These are phyloP conservation scores for Musa itinerans DNA, from an alignment of 176 grass and related monocot species.

Conservation along the genomic window DNA sequence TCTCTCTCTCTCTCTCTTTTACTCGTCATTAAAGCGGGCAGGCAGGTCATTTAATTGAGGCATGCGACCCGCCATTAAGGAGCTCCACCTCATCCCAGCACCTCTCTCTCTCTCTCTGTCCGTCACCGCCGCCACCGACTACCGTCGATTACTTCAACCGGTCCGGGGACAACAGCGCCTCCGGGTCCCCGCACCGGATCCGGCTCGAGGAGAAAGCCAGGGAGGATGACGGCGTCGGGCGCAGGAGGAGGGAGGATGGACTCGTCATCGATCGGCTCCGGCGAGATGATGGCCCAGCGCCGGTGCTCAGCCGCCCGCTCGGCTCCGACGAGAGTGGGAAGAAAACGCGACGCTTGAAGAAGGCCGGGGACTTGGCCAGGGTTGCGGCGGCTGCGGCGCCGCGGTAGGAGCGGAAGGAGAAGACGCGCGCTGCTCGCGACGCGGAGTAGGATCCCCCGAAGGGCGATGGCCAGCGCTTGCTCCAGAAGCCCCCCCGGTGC, in stretches of 20 bases:
- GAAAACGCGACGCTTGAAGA: conserved; percentile 45
- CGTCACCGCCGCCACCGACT: not conserved
- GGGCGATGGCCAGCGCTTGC: conserved; percentile 88
- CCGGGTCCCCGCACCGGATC: conserved; percentile 82
- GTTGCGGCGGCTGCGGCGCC: conserved; percentile 15
- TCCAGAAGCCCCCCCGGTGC: conserved; percentile 60
- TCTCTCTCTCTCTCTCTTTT: not conserved
- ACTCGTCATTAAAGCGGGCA: conserved; percentile 12
- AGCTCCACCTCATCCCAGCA: conserved; percentile 10
- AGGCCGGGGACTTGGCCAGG: conserved; percentile 42
- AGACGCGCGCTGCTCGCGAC: conserved; percentile 38
- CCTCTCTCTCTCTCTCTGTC: not conserved
- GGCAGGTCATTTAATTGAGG: conserved; percentile 18
- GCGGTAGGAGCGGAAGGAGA: conserved; percentile 55
- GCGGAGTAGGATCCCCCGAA: conserved; percentile 42
- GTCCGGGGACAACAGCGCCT: conserved; percentile 91
- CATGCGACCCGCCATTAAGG: conserved; percentile 23
- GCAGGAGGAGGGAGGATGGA: conserved; percentile 6
- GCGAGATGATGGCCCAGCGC: conserved; percentile 50
- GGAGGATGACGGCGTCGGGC: conserved; percentile 11
- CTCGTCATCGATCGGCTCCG: conserved; percentile 40
- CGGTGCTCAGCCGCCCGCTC: conserved; percentile 6
- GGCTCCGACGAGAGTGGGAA: not conserved
- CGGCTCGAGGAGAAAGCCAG: conserved; percentile 44
- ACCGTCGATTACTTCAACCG: conserved; percentile 26